These are phyloP conservation scores for Drechslerella dactyloides DNA, from an alignment of 2,329 filamentous ascomycete genomes.

Conservation along the genomic window DNA sequence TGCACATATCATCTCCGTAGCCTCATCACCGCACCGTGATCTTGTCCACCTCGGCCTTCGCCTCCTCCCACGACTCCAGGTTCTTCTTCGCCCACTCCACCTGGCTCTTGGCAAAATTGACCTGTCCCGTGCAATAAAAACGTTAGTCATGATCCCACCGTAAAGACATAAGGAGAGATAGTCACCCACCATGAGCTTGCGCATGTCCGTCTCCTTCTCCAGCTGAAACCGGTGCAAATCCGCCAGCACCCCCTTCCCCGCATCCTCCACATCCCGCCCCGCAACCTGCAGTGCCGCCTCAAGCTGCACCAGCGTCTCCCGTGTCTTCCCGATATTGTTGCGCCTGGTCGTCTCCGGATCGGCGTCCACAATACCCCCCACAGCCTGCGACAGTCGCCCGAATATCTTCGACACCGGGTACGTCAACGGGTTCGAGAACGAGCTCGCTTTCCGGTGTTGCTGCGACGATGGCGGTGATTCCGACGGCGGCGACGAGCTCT, in stretches of 20 bases:
- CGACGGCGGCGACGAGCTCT: constrained; percentile 59
- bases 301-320: constrained; percentile 78
- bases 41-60: constrained; percentile 83
- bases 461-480: constrained; percentile 18
- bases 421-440: constrained; percentile 49
- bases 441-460: constrained; percentile 53
- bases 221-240: constrained; percentile 91
- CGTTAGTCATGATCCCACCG: too few species aligned
- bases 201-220: constrained; percentile 94
- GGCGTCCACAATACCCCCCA: constrained; percentile 93
- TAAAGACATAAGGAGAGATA: constrained; percentile 31
- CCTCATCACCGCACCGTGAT: constrained; percentile 66
- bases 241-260: constrained; percentile 82
- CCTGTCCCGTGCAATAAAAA: constrained; percentile 65
- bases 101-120: constrained; percentile 89
- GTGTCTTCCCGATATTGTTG: constrained; percentile 94
- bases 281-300: constrained; percentile 89
- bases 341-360: constrained; percentile 91
- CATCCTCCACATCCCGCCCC: constrained; percentile 90
- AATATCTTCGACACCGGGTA: constrained; percentile 77
- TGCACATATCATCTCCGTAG: not conserved
- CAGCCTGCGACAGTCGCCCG: constrained; percentile 90
- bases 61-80: constrained; percentile 90
- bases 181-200: constrained; percentile 86
- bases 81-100: constrained; percentile 93